Evolutionary conservation across 2,329 filamentous ascomycete genomes (phyloP), one percentile per base, ranked within the genome.

Genomic region (Venturia oleaginea): DNA sequence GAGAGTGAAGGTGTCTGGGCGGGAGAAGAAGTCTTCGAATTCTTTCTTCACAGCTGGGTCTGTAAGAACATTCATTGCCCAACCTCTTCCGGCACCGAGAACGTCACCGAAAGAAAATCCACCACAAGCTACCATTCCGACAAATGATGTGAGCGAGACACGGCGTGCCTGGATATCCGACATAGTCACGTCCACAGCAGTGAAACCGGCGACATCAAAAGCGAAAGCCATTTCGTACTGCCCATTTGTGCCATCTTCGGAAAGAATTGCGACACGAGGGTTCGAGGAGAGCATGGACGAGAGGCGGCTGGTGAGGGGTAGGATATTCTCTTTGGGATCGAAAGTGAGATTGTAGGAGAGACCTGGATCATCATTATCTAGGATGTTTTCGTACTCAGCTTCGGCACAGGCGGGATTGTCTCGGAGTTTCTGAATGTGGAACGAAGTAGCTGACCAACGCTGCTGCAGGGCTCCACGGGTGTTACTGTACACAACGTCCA

Each of bases 161-260:
- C 90, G 88, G 13, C 85, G 86, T 30, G 91, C 86, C 64, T 97
- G 87, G 60, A 89, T 82, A 71, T 97, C 93, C 3, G 89, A 94
- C 94, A 99, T 97, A 81, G 97, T 93, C 1, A 97, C 88, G 72
- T 99, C 93, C 59, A 97, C 85, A 17, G 92, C 86, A 61, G 92
- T 88, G 78, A 97, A 97, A 43, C 93, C 93, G 54, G 94, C 93
- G 42, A 87, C 86, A 68, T 89, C 87, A 82, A 97, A 97, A 60
- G 92, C 92, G 72, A 96, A 97, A 0, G 94, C 94, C 91, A 99
- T 96, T 76, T 99, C 94, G n/a, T 91, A 87, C 71, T 97, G 86
- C 51, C 92, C 91, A 77, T 99, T 97, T 69, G 96, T 91, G 74
- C 94, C 94, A 75, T 97, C 92, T 76, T 97, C 94, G 72, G 94